Evolutionary conservation across 768 basidiomycete genomes (phyloP).

Genomic region (Gymnopilus junonius): DNA sequence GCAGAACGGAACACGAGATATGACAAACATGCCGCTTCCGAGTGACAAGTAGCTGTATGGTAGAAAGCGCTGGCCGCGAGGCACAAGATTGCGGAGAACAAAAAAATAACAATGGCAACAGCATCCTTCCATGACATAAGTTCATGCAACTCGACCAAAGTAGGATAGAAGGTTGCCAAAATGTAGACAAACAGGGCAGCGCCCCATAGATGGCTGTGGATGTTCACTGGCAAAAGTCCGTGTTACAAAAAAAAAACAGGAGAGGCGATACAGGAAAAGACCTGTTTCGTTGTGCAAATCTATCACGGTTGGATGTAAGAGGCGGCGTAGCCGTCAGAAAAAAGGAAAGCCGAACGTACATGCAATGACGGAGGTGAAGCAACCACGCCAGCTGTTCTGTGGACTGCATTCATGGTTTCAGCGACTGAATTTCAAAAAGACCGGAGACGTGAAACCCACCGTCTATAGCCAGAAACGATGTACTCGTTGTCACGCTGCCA

Average conservation of each 20-base stretch:
- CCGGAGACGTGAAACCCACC: conserved; percentile 43
- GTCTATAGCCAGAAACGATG: conserved; percentile 70
- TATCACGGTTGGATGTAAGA: conserved; percentile 32
- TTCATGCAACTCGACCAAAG: conserved; percentile 54
- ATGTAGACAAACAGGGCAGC: conserved; percentile 64
- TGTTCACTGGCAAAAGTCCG: conserved; percentile 63
- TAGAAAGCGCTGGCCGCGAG: conserved; percentile 72
- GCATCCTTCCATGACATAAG: conserved; percentile 65
- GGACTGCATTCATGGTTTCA: conserved; percentile 40
- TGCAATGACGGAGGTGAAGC: conserved; percentile 63
- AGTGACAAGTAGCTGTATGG: conserved; percentile 78
- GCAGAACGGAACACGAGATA: conserved; percentile 9
- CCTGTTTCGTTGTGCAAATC: conserved; percentile 84
- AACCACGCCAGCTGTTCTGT: conserved; percentile 65
- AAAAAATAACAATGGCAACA: conserved; percentile 64
- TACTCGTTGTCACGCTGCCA: conserved; percentile 81
- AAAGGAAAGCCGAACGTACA: conserved; percentile 48
- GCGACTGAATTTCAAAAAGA: neutral
- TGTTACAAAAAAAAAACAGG: conserved; percentile 18
- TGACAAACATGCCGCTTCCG: conserved; percentile 27
- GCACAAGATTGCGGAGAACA: conserved; percentile 75
- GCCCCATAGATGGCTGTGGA: conserved; percentile 81
- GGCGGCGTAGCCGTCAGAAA: conserved; percentile 15
- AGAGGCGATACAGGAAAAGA: conserved; percentile 28
- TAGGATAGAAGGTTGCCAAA: conserved; percentile 54